phyloP scores from a whole-genome alignment of 1,284 basidiomycete species.

The Cryptococcus sp. region DNA sequence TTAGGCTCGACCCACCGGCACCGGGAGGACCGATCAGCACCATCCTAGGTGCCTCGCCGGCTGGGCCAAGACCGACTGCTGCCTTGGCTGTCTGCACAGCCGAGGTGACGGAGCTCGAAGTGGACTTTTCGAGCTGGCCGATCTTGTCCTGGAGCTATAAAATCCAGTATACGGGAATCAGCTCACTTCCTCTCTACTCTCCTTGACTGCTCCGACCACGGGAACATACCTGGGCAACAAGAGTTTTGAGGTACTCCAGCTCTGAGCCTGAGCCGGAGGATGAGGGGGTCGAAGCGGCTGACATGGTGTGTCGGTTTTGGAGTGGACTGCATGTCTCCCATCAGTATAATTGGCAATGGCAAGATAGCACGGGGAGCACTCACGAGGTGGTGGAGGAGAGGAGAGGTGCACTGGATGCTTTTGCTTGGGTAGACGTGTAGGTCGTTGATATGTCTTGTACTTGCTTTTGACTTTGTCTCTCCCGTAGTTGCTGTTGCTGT shows the following conservation, averaged over 20 bases:
- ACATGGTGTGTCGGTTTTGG: background rate
- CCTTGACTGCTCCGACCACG: background rate
- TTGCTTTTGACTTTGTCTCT: no score
- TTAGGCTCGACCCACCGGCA: slow-evolving; percentile 66
- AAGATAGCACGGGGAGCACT: no score
- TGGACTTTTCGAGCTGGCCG: slow-evolving; percentile 42
- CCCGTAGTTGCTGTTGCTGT: no score
- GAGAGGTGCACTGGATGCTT: no score
- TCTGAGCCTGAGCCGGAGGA: slow-evolving; percentile 54
- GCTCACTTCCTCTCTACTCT: background rate
- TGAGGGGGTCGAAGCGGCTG: slow-evolving; percentile 9
- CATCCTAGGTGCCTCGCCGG: slow-evolving; percentile 63
- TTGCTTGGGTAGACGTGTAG: no score
- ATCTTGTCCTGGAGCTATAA: slow-evolving; percentile 51
- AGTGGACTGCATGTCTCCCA: no score
- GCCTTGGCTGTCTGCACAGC: slow-evolving; percentile 59
- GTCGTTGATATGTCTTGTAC: no score
- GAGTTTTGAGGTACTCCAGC: slow-evolving; percentile 84
- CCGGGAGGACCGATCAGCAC: slow-evolving; percentile 96
- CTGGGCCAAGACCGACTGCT: slow-evolving; percentile 31
- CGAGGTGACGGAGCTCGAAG: slow-evolving; percentile 32
- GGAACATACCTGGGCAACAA: slow-evolving; percentile 66
- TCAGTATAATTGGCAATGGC: no score
- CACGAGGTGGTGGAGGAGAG: no score
- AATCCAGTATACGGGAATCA: background rate